Conservation (phyloP, 371 early-diverging fungal species). For the Phascolomyces articulosus region DNA sequence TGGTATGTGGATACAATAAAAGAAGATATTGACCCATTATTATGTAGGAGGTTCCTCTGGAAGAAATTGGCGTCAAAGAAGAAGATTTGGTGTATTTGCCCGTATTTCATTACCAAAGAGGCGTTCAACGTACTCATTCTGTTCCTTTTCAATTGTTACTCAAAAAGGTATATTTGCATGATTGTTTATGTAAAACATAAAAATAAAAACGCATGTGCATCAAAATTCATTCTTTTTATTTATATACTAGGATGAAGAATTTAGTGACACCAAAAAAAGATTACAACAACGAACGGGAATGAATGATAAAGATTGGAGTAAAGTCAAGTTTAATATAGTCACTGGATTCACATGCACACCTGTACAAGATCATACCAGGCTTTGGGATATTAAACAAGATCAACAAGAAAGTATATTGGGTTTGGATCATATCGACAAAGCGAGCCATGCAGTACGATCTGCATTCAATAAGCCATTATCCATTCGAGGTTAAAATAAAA, state of each 20-base stretch:
- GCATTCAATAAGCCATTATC: constrained; percentile 46
- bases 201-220: too few relatives aligned
- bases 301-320: constrained; percentile 85
- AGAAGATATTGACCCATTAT: not conserved
- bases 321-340: constrained; percentile 67
- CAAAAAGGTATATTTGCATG: constrained; percentile 53
- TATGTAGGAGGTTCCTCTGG: constrained; percentile 57
- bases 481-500: constrained; percentile 51
- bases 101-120: constrained; percentile 79
- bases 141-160: constrained; percentile 82
- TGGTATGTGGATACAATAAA: constrained; percentile 32
- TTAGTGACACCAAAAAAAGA: constrained; percentile 71
- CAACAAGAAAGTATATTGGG: constrained; percentile 61
- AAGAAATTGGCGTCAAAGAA: constrained; percentile 51
- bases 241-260: constrained; percentile 57
- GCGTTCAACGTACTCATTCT: constrained; percentile 68
- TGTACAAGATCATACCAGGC: constrained; percentile 41
- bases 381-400: constrained; percentile 46
- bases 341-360: not conserved
- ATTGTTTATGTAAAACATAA: too few relatives aligned
- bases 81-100: constrained; percentile 50
- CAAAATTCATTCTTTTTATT: too few relatives aligned
- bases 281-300: constrained; percentile 74
- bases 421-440: constrained; percentile 72
- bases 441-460: constrained; percentile 32